Evolutionary conservation across 345 rosid species (phyloP), one percentile per base, ranked within the genome.

Genomic region (Lepidium africanum): DNA sequence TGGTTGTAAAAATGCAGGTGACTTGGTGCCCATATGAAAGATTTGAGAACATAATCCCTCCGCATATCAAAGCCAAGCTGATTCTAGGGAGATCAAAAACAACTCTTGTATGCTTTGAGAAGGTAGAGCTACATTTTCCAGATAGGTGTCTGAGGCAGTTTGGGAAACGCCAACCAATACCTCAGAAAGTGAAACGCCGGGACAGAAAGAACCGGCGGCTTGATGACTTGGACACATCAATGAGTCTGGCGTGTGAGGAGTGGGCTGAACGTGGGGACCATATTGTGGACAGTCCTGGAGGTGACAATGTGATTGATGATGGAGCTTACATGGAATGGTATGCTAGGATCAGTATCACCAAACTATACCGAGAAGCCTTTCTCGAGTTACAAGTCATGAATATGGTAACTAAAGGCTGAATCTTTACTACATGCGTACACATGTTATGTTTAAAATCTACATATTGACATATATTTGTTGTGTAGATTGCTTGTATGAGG

Each of bases 81-180:
- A 68, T 71, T 72, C 80, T 87, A 59, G 90, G 92, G 59, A 89
- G 96, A 79, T 89, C 90, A n/a, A 87, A 80, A 67, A 87, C 96
- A 15, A 84, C 87, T 80, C 82, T 89, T 55, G 81, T 89, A 48
- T 89, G 92, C 71, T 89, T 86, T 15, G 90, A 89, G 77, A 89
- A 89, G 78, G 88, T 87, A 23, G 89, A 87, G 76, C 58, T 89
- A 58, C 89, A 89, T 78, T 89, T 87, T 35, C 91, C 93, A 23
- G 89, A 87, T 75, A 85, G 89, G 70, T 89, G 93, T 81, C 54
- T 87, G 39, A 81, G 96, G 75, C 96, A 89, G 73, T 83, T 81
- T 69, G 89, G 91, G 59, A 68, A 81, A 80, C 59, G 65, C 13
- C 96, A 85, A 72, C 78, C 84, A 15, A 83, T 89, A 53, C 92